phyloP scores from a whole-genome alignment of 2,329 filamentous ascomycete genomes.

The Cylindrodendrum hubeiense region DNA sequence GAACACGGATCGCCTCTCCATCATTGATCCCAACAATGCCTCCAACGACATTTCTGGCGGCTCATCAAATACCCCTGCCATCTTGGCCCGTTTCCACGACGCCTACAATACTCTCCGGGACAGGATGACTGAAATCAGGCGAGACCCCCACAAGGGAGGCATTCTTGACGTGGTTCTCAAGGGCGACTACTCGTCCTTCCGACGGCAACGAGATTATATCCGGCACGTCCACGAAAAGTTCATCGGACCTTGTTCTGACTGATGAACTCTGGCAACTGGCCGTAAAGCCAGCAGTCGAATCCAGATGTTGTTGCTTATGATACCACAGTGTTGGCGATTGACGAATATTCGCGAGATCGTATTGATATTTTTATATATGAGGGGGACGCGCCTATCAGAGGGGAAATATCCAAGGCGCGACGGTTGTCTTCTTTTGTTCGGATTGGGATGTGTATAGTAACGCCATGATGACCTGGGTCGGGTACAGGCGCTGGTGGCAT shows the following conservation, averaged over 20 bases:
- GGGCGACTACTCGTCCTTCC: constrained; percentile 84
- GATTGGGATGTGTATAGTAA: constrained; percentile 41
- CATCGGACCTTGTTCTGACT: constrained; percentile 50
- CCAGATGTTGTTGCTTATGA: constrained; percentile 20
- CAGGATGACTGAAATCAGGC: constrained; percentile 67
- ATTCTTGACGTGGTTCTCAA: constrained; percentile 80
- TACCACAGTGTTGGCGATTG: constrained; percentile 30
- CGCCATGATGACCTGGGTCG: constrained; percentile 37
- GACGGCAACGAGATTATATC: constrained; percentile 75
- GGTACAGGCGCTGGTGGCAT: constrained; percentile 33
- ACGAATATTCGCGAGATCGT: constrained; percentile 14
- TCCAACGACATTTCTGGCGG: constrained; percentile 93
- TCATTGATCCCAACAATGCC: constrained; percentile 90
- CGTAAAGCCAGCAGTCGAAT: background rate
- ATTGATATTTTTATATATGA: constrained; percentile 16
- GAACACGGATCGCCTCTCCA: constrained; percentile 78
- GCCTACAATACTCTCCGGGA: constrained; percentile 70
- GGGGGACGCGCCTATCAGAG: constrained; percentile 6
- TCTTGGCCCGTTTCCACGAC: constrained; percentile 77
- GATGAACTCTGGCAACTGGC: constrained; percentile 7
- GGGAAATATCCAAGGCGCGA: constrained; percentile 20
- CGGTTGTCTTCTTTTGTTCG: constrained; percentile 13
- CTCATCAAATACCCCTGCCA: constrained; percentile 76
- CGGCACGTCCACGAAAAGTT: constrained; percentile 61
- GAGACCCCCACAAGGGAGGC: constrained; percentile 43